phyloP scores from a whole-genome alignment of 192 early-diverging fungal species.

The Gonapodya sp. region DNA sequence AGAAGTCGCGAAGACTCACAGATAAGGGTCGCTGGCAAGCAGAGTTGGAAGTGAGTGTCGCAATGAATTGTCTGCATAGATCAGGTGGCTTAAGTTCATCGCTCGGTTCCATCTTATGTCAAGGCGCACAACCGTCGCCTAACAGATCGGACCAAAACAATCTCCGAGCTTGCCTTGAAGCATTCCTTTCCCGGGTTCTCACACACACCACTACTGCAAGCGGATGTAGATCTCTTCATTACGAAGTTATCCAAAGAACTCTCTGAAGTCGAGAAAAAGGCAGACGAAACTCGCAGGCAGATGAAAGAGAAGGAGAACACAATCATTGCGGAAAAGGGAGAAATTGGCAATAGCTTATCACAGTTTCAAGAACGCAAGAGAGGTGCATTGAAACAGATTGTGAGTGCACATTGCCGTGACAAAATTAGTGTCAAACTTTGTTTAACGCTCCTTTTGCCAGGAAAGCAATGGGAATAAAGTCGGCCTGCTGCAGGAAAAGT shows the following conservation, averaged over 20 bases:
- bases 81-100: no score
- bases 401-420: not conserved
- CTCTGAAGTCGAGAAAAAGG: slow-evolving; percentile 24
- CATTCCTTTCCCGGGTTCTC: slow-evolving; percentile 32
- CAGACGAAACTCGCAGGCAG: slow-evolving; percentile 19
- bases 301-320: not conserved
- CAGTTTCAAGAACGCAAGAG: not conserved
- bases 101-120: not conserved
- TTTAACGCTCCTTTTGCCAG: not conserved
- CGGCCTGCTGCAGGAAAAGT: not conserved
- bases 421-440: not conserved
- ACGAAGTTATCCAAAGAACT: slow-evolving; percentile 28
- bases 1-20: slow-evolving; percentile 25
- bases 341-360: not conserved
- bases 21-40: slow-evolving; percentile 45
- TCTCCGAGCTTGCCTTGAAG: slow-evolving; percentile 25
- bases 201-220: slow-evolving; percentile 19
- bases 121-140: slow-evolving; percentile 16
- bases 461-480: not conserved
- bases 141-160: slow-evolving; percentile 29
- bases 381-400: not conserved
- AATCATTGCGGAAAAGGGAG: not conserved
- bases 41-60: slow-evolving; percentile 26
- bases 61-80: not conserved
- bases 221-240: slow-evolving; percentile 33